A percentile compares a stretch with the other conserved stretches of the same genome.
phyloP scores from a whole-genome alignment of 257 asterid species.

The Solanum virginianum region DNA sequence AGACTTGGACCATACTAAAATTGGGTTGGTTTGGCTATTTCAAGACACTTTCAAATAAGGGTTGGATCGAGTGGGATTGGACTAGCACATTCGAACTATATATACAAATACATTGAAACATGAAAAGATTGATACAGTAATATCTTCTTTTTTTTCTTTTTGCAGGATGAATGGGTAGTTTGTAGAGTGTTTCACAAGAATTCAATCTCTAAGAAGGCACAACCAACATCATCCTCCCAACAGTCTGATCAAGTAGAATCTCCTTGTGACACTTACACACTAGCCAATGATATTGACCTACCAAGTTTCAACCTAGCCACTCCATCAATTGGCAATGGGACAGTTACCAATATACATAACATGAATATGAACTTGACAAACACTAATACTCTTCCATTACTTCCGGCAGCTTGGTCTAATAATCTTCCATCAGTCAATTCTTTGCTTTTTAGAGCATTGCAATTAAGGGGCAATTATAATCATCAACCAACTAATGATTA shows the following conservation, averaged over 20 bases:
- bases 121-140: too few relatives aligned
- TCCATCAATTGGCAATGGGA: neutral
- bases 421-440: constrained; percentile 33
- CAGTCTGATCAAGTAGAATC: constrained; percentile 31
- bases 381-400: constrained; percentile 5
- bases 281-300: constrained; percentile 20
- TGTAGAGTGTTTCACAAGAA: constrained; percentile 51
- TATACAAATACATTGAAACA: too few relatives aligned
- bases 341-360: neutral
- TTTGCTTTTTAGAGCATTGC: constrained; percentile 44
- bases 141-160: neutral
- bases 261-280: constrained; percentile 16
- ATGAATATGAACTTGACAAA: constrained; percentile 15
- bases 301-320: constrained; percentile 7
- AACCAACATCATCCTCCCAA: constrained; percentile 14
- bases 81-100: too few relatives aligned
- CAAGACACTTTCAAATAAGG: too few relatives aligned
- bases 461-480: constrained; percentile 15
- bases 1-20: too few relatives aligned
- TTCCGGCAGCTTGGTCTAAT: too few relatives aligned
- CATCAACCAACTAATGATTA: constrained; percentile 1
- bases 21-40: too few relatives aligned
- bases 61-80: too few relatives aligned
- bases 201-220: constrained; percentile 20
- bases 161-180: constrained; percentile 62